phyloP scores from a whole-genome alignment of 805 yeast genomes.

The Kazachstania bromeliacearum region DNA sequence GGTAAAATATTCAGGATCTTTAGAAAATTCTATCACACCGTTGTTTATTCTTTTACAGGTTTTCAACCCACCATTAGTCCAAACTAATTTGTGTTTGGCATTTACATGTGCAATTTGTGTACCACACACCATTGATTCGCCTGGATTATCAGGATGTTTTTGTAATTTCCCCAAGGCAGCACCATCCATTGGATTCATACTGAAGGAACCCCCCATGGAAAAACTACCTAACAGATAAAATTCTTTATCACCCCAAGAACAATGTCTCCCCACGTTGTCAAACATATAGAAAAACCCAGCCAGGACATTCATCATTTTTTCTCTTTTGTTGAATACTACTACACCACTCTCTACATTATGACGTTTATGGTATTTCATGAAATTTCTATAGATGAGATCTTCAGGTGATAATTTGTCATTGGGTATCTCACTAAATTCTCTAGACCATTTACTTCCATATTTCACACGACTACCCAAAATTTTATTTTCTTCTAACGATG shows the following conservation, averaged over 20 bases:
- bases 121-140: conserved; percentile 19
- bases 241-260: conserved; percentile 70
- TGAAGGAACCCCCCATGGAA: conserved; percentile 31
- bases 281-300: conserved; percentile 18
- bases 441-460: conserved; percentile 2
- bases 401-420: conserved; percentile 1
- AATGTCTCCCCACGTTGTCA: conserved; percentile 19
- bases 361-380: conserved; percentile 12
- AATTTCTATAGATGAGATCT: conserved; percentile 17
- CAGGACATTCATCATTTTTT: conserved; percentile 9
- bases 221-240: conserved; percentile 63
- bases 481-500: conserved; percentile 20
- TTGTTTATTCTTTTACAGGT: conserved; percentile 40
- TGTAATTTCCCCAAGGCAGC: conserved; percentile 31
- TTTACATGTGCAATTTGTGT: conserved; percentile 27
- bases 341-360: conserved; percentile 31
- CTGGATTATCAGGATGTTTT: conserved; percentile 1
- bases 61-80: conserved; percentile 68
- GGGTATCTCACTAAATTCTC: neutral
- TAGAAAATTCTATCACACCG: conserved; percentile 29
- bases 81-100: conserved; percentile 29
- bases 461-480: conserved; percentile 14
- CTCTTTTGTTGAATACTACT: conserved; percentile 20
- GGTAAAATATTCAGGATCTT: conserved; percentile 16
- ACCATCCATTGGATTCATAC: conserved; percentile 30